Evolutionary conservation across 2,329 filamentous ascomycete genomes (phyloP).

Genomic region (Aureobasidium sp.): DNA sequence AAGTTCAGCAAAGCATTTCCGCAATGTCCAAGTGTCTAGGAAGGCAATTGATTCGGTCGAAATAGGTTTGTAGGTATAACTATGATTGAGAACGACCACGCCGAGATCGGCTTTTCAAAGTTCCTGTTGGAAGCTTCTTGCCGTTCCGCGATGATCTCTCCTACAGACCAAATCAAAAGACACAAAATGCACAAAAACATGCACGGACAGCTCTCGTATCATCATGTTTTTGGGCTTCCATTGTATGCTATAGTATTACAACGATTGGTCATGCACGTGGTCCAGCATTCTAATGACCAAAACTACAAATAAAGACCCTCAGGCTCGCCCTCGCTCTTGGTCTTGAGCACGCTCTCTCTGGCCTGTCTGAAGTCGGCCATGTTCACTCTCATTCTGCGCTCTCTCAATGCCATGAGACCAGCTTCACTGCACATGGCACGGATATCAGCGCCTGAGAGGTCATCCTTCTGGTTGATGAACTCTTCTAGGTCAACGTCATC

Average conservation of each 20-base stretch:
- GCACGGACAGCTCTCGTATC: not conserved
- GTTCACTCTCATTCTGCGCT: slow-evolving; percentile 94
- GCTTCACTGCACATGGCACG: slow-evolving; percentile 98
- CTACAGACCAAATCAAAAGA: not conserved
- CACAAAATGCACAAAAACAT: not conserved
- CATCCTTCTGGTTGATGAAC: slow-evolving; percentile 97
- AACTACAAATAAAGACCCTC: slow-evolving; percentile 94
- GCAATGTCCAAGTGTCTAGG: not conserved
- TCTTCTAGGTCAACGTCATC: slow-evolving; percentile 98
- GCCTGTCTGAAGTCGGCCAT: slow-evolving; percentile 97
- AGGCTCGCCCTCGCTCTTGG: slow-evolving; percentile 96
- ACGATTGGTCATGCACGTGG: not conserved
- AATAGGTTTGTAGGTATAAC: not conserved
- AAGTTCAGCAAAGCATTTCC: not conserved
- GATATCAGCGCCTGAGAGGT: slow-evolving; percentile 93
- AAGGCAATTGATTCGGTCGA: not conserved
- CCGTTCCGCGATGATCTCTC: not conserved
- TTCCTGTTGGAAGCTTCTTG: not conserved
- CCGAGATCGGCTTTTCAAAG: slow-evolving; percentile 5
- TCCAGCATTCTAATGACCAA: slow-evolving; percentile 44
- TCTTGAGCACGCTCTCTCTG: slow-evolving; percentile 89
- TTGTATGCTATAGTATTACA: slow-evolving; percentile 12
- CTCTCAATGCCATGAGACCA: slow-evolving; percentile 84
- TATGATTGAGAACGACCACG: not conserved
- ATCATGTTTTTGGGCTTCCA: not conserved